Evolutionary conservation across 352 stramenopile genomes (phyloP).

Genomic region (Phytopythium delawarense): DNA sequence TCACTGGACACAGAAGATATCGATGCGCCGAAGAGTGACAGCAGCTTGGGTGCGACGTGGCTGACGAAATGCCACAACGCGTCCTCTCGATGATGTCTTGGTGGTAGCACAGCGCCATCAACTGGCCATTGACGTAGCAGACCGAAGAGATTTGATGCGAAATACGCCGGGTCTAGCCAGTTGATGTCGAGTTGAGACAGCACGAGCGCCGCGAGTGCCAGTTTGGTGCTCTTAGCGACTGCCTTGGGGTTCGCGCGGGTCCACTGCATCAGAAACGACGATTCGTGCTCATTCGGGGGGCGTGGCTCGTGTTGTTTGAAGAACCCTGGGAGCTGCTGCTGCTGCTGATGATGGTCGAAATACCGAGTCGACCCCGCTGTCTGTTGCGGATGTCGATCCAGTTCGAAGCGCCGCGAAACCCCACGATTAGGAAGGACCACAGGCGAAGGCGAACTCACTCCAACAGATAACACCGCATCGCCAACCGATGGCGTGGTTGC

Average conservation of each 20-base stretch:
- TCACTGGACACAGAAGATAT: not conserved
- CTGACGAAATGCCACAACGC: constrained; percentile 2
- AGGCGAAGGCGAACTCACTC: not conserved
- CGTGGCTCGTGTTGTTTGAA: not conserved
- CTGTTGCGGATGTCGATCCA: not conserved
- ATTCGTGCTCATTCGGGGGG: not conserved
- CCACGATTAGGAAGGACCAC: not conserved
- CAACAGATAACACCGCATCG: not conserved
- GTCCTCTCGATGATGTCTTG: not conserved
- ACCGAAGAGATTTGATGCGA: not conserved
- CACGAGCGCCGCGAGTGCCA: constrained; percentile 5
- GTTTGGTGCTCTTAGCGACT: constrained; percentile 1
- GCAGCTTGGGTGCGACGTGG: constrained; percentile 1
- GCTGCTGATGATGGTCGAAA: not conserved
- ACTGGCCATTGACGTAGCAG: constrained; percentile 6
- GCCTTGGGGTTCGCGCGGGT: not conserved
- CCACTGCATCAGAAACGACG: constrained; percentile 1
- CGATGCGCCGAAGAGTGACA: not conserved
- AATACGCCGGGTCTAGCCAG: constrained; percentile 4
- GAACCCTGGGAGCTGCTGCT: not conserved
- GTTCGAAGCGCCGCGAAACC: not conserved
- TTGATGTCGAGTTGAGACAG: constrained; percentile 4
- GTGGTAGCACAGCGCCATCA: not conserved
- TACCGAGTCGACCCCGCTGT: not conserved
- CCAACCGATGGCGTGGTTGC: not conserved